Percentiles rank a stretch among this genome's conserved stretches.
phyloP scores from a whole-genome alignment of 2,329 filamentous ascomycete species.

The Lomentospora prolificans region DNA sequence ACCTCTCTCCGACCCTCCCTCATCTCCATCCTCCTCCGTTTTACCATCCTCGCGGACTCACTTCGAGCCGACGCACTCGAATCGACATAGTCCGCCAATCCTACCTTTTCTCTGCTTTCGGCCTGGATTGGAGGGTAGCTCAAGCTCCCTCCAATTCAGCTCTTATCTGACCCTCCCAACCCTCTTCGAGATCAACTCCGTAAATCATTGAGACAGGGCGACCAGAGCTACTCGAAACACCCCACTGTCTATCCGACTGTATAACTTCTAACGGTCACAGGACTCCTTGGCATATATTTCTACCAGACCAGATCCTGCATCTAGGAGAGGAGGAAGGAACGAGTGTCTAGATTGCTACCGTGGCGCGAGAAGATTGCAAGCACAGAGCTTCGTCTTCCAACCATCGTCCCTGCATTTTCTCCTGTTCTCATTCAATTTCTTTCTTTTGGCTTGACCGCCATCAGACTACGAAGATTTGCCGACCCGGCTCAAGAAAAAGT shows the following conservation, averaged over 20 bases:
- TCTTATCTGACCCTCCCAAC: no score
- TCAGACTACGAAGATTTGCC: neutral
- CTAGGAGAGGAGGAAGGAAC: neutral
- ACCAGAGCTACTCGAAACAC: neutral
- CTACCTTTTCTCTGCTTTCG: neutral
- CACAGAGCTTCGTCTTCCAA: slow-evolving; percentile 51
- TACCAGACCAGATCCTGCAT: neutral
- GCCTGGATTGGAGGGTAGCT: neutral
- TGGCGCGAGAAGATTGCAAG: slow-evolving; percentile 28
- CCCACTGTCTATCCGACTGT: neutral
- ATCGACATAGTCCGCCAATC: no score
- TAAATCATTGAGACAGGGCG: no score
- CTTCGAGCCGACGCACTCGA: no score
- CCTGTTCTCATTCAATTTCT: neutral
- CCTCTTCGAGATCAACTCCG: no score
- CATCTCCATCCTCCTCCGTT: neutral
- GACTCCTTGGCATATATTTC: neutral
- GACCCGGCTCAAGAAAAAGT: neutral
- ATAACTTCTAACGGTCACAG: neutral
- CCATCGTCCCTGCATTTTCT: neutral
- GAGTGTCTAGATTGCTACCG: neutral
- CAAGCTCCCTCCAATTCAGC: no score
- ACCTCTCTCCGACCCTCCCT: neutral
- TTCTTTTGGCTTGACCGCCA: neutral
- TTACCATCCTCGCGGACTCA: neutral